Percentiles rank a stretch among this genome's conserved stretches.
Conservation (phyloP, 169 alveolate species). For the Eimeria falciformis region DNA sequence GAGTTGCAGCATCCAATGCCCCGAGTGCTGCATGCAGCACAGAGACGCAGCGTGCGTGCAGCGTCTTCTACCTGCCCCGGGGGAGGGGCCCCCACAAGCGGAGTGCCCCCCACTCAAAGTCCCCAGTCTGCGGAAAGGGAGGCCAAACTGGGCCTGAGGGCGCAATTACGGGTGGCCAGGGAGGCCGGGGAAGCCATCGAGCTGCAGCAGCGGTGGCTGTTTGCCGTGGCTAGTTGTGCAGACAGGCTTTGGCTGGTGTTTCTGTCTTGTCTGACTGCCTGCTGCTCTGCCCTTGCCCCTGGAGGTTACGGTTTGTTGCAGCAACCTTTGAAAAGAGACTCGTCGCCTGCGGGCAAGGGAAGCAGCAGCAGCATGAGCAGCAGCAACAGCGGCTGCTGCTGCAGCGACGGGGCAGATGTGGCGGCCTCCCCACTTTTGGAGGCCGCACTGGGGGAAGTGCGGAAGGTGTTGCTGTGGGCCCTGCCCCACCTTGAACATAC, state of each 20-base stretch:
- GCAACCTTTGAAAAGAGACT: no score
- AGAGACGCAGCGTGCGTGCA: conserved; percentile 35
- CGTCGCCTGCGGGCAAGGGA: no score
- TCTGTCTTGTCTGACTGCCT: conserved; percentile 31
- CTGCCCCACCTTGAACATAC: conserved; percentile 53
- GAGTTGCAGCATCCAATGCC: conserved; percentile 59
- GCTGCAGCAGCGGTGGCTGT: conserved; percentile 19
- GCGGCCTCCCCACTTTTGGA: not conserved
- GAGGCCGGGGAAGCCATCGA: conserved; percentile 51
- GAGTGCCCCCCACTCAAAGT: not conserved
- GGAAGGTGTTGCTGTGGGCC: conserved; percentile 31
- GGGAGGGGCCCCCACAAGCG: not conserved
- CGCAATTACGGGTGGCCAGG: conserved; percentile 46
- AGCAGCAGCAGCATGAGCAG: conserved; percentile 33
- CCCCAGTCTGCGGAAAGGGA: not conserved
- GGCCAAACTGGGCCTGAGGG: conserved; percentile 23
- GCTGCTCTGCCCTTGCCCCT: conserved; percentile 28
- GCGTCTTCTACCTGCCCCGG: not conserved
- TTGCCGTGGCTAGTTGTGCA: conserved; percentile 15
- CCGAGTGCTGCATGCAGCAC: conserved; percentile 57
- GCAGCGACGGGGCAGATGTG: not conserved
- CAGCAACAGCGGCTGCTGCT: conserved; percentile 24
- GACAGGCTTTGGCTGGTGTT: conserved; percentile 29
- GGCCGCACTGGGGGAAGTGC: not conserved
- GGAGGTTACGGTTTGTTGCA: no score